phyloP scores from a whole-genome alignment of 441 rosid genomes.

The Corymbia citriodora region DNA sequence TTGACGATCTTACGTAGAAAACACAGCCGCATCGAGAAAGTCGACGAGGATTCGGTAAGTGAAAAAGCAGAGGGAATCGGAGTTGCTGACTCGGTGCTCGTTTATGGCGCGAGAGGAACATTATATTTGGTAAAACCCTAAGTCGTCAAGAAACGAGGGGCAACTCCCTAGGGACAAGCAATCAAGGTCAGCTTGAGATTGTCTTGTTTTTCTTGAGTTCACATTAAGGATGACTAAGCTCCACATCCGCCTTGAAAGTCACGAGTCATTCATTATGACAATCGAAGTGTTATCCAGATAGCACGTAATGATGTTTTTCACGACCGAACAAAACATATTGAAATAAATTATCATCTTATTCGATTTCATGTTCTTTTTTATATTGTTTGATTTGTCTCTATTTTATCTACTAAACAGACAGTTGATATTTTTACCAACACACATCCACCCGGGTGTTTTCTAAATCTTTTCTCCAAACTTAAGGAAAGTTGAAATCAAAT shows the following conservation, averaged over 20 bases:
- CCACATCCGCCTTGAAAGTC: background rate
- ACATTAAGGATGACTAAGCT: background rate
- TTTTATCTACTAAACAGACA: accelerated
- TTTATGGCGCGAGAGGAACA: background rate
- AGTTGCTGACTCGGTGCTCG: background rate
- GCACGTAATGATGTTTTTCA: background rate
- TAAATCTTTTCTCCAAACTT: background rate
- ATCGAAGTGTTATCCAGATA: no score
- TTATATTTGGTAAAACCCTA: background rate
- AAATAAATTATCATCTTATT: no score
- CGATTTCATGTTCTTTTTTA: no score
- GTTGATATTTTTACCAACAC: no score
- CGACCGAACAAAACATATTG: no score
- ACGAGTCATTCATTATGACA: background rate
- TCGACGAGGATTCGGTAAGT: background rate
- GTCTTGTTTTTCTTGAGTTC: background rate
- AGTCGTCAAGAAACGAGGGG: background rate
- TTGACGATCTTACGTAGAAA: background rate
- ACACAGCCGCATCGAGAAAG: background rate
- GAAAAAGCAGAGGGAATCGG: background rate
- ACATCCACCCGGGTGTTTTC: background rate
- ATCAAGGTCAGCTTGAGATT: background rate
- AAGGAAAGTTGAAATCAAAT: no score
- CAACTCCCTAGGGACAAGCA: background rate
- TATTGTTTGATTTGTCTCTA: no score